These are phyloP conservation scores for Forsythia viridissima DNA, from an alignment of 257 asterid genomes.

Conservation along the genomic window DNA sequence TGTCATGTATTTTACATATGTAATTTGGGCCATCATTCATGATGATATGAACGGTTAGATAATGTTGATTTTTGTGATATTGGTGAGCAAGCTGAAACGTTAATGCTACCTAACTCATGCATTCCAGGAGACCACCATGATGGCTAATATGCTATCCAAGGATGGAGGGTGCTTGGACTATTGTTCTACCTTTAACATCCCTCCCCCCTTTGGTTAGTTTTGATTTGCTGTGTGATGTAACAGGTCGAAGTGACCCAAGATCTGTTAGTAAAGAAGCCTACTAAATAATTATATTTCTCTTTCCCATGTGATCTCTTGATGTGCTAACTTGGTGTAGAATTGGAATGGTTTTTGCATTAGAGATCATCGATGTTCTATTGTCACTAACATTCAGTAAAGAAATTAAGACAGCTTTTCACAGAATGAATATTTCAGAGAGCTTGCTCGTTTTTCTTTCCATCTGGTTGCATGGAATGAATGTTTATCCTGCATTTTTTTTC, in stretches of 20 bases:
- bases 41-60: constrained; percentile 14
- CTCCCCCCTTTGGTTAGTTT: not conserved
- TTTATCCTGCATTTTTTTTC: not conserved
- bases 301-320: not conserved
- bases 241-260: not conserved
- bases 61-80: not conserved
- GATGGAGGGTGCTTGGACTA: not conserved
- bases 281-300: not conserved
- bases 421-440: not conserved
- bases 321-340: not conserved
- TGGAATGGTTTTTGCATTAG: not conserved
- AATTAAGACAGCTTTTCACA: not conserved
- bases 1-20: not conserved
- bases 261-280: not conserved
- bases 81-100: not conserved
- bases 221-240: not conserved
- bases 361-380: constrained; percentile 9
- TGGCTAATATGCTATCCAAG: not conserved
- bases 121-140: not conserved
- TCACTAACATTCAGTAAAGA: not conserved
- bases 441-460: not conserved
- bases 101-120: not conserved
- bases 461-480: not conserved
- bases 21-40: not conserved
- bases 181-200: not conserved